Base-by-base conservation (phyloP, 306 rosid genomes). In the Begonia fuchsioides region DNA sequence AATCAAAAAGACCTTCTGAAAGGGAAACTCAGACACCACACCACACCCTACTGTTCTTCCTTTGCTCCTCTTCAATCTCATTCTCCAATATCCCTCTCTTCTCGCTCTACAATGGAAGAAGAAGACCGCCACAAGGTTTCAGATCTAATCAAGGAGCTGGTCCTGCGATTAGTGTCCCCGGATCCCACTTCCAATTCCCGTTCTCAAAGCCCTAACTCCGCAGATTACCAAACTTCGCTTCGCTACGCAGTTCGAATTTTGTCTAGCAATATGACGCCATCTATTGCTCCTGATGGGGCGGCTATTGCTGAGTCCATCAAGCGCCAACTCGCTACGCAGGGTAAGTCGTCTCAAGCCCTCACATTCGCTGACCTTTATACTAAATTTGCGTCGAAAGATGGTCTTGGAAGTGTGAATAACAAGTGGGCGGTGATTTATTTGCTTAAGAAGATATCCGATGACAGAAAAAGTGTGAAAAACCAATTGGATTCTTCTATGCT, bases 371-470 rank as follows among this genome's bases (percentile, higher is more conserved):
- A 85, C 67, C 76, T 92, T 32, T 92, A 73, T 68, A 53, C 85
- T 52, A 82, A 79, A 51, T 85, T 92, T 68, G 76, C 79, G 0
- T 65, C 87, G 15, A 85, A 80, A 57, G 60, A 75, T 1, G 79
- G 87, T 32, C 70, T 77, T 6, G 93, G 86, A 1, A 71, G 83
- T 47, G 87, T 92, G 0, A 74, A 81, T 57, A 85, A 92, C 68
- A 92, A 92, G 40, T 92, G 96, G 96, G 94, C 94, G 4, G 80
- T 92, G 8, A 66, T 92, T 15, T 81, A 85, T 62, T 66, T 92
- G 50, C 87, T 92, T 44, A 74, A 82, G 38, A 77, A 71, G 55
- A 57, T 92, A 32, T 81, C 96, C 3, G 71, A 79, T 54, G 98
- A 92, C 53, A 74, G 87, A 1, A 74, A 70, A 45, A 57, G 55